phyloP scores from a whole-genome alignment of 305 asterid species.

The Fraxinus dipetala region DNA sequence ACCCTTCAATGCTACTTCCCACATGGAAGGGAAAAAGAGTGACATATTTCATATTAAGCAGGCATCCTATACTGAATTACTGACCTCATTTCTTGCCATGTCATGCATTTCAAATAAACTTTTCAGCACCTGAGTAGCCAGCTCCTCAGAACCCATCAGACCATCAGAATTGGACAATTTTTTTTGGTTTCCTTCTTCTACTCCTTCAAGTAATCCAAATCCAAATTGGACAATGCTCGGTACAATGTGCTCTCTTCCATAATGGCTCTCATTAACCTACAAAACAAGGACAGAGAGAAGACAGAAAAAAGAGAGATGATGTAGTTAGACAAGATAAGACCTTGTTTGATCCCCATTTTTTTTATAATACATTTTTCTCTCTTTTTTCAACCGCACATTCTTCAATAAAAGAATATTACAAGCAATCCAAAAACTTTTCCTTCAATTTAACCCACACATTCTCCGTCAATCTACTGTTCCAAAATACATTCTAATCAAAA shows the following conservation, averaged over 20 bases:
- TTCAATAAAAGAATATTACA: too few species aligned
- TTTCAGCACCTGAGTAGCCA: slow-evolving; percentile 70
- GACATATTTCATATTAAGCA: neutral
- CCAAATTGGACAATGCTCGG: slow-evolving; percentile 88
- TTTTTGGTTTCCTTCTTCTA: slow-evolving; percentile 58
- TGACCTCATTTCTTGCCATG: slow-evolving; percentile 83
- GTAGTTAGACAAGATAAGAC: neutral
- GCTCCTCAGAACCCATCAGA: slow-evolving; percentile 61
- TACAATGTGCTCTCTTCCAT: slow-evolving; percentile 73
- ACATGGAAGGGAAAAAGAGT: slow-evolving; percentile 12
- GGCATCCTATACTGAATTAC: slow-evolving; percentile 20
- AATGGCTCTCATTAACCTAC: slow-evolving; percentile 73
- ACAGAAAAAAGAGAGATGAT: neutral
- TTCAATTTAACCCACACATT: too few species aligned
- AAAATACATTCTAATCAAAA: too few species aligned
- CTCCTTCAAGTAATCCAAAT: slow-evolving; percentile 71
- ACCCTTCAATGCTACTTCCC: neutral
- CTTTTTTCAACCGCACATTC: too few species aligned
- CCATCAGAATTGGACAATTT: slow-evolving; percentile 50
- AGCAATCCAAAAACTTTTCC: too few species aligned
- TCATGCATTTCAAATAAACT: slow-evolving; percentile 80
- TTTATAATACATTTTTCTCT: too few species aligned
- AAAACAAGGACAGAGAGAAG: slow-evolving; percentile 19
- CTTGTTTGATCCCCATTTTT: too few species aligned
- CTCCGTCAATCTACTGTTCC: too few species aligned